Evolutionary conservation across 495 filamentous ascomycete species (phyloP), one percentile per base, ranked within the genome.

Genomic region (Podospora fimiseda): DNA sequence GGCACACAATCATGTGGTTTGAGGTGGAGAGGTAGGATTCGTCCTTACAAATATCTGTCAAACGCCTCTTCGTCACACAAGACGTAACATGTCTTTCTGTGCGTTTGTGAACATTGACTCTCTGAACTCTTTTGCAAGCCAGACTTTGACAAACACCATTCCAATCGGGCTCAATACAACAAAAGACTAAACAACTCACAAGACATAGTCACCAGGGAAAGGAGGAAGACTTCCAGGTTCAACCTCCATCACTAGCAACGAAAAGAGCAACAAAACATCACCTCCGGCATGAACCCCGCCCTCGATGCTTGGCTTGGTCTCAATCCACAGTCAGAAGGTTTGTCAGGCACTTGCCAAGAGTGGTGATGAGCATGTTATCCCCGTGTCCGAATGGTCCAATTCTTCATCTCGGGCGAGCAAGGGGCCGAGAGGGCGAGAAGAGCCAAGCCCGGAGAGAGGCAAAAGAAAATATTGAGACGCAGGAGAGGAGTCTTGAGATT

Each of bases 361-460:
- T 47, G 21, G 22, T 24, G 44, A 27, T 47, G 23, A 24, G 39
- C 39, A n/a, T n/a, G 13, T 41, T 8, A 37, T 8, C 33, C 8
- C n/a, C 8, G 33, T 14, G n/a, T 8, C 8, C 8, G 33, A 37
- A 37, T 14, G 8, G n/a, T 8, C n/a, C 33, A 37, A 8, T 37
- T 37, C 33, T 8, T 41, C 20, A 14, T 47, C 23, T 33, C 14
- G 44, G 44, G 44, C 3, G 44, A 15, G 44, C 9, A 33, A 47
- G 44, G 23, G 44, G 19, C 44, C 44, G 44, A 47, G n/a, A 23
- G 44, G 22, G 44, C 44, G 44, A 47, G 44, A 30, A 47, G 44
- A 20, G 9, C 18, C 14, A 44, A 20, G 42, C 16, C 11, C 23
- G 21, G 42, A 14, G 42, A 22, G 42, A 47, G 44, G 21, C 44